These are phyloP conservation scores for Tetrahymena malaccensis DNA, from an alignment of 73 alveolate species.

Conservation along the genomic window DNA sequence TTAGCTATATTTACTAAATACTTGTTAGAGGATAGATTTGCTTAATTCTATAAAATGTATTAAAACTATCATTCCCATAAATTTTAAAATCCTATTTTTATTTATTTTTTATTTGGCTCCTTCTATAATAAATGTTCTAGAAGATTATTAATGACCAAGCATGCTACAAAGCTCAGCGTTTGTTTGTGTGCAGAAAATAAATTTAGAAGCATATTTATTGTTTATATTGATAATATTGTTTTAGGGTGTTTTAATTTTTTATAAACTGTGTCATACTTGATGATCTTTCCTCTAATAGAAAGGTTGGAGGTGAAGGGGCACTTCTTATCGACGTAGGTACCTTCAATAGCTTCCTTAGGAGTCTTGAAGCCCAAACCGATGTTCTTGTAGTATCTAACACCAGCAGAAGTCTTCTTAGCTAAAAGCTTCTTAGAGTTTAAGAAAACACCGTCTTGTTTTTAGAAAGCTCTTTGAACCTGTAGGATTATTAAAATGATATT, in stretches of 20 bases:
- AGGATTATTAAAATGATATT: neutral
- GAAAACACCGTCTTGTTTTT: constrained; percentile 81
- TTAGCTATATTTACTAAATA: neutral
- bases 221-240: neutral
- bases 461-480: constrained; percentile 78
- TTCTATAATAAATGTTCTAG: neutral
- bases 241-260: neutral
- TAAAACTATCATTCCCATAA: neutral
- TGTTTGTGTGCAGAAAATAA: neutral
- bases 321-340: constrained; percentile 89
- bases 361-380: constrained; percentile 95
- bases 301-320: constrained; percentile 98
- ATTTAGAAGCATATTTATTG: neutral
- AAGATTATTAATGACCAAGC: neutral
- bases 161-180: neutral
- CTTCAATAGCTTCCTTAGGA: constrained; percentile 95
- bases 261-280: constrained; percentile 46
- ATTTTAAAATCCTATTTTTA: neutral
- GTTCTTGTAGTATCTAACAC: constrained; percentile 93
- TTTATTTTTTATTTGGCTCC: neutral
- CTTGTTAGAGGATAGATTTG: neutral
- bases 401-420: constrained; percentile 75
- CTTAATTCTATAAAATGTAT: neutral
- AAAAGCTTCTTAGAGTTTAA: constrained; percentile 68
- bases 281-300: constrained; percentile 89